Evolutionary conservation across 2,329 filamentous ascomycete genomes (phyloP).

Genomic region (Xylogone sp.): DNA sequence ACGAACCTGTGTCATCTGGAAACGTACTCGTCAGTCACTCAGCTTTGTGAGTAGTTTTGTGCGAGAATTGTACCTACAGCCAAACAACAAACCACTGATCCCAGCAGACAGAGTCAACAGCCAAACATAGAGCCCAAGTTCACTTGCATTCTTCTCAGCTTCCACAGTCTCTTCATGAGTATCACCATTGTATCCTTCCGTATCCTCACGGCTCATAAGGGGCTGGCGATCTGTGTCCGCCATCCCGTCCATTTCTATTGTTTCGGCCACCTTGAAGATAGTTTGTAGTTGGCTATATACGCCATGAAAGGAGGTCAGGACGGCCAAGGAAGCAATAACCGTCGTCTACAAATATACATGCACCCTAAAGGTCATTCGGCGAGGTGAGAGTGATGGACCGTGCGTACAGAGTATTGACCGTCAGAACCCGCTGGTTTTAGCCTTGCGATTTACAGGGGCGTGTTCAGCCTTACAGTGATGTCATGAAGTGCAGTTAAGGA

Average conservation of each 20-base stretch:
- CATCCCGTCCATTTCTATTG: constrained; percentile 19
- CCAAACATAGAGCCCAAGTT: constrained; percentile 50
- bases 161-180: constrained; percentile 19
- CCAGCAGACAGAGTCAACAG: constrained; percentile 61
- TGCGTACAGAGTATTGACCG: too few relatives aligned
- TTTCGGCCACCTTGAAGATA: constrained; percentile 1
- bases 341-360: too few relatives aligned
- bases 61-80: constrained; percentile 45
- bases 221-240: constrained; percentile 24
- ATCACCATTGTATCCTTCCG: constrained; percentile 13
- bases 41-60: background rate
- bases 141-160: constrained; percentile 23
- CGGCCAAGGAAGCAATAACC: too few relatives aligned
- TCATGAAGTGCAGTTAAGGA: too few relatives aligned
- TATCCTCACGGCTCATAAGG: constrained; percentile 18
- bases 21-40: background rate
- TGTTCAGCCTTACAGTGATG: too few relatives aligned
- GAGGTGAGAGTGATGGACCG: too few relatives aligned
- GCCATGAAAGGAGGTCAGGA: too few relatives aligned
- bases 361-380: too few relatives aligned
- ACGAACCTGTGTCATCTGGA: constrained; percentile 20
- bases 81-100: constrained; percentile 65
- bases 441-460: too few relatives aligned
- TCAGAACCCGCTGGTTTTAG: too few relatives aligned
- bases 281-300: background rate